These are phyloP conservation scores for Colletotrichum tropicicola DNA, from an alignment of 2,329 filamentous ascomycete species.

Conservation along the genomic window DNA sequence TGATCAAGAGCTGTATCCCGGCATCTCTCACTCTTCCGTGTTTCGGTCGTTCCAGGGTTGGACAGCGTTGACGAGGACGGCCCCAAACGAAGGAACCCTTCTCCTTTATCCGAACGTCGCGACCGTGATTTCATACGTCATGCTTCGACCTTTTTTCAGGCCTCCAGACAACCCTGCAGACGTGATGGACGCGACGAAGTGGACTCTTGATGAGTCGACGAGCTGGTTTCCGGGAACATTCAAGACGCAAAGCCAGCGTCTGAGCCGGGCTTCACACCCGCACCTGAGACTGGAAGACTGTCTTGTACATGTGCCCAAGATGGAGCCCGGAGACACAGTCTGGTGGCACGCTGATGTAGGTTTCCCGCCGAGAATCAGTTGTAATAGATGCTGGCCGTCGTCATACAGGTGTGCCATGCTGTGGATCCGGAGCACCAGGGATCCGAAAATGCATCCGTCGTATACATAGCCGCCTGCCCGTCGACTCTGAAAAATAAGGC, in stretches of 20 bases:
- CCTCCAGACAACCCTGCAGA: constrained; percentile 40
- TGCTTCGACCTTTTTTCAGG: constrained; percentile 52
- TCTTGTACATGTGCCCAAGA: constrained; percentile 46
- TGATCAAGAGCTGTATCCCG: constrained; percentile 44
- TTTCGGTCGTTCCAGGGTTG: constrained; percentile 53
- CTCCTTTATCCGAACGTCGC: constrained; percentile 49
- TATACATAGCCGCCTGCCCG: constrained; percentile 46
- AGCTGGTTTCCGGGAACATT: constrained; percentile 49
- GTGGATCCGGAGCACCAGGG: constrained; percentile 49
- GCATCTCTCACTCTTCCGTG: constrained; percentile 45
- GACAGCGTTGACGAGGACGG: constrained; percentile 50
- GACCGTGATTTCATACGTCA: constrained; percentile 46
- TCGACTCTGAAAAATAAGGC: constrained; percentile 38
- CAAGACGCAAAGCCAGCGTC: constrained; percentile 42
- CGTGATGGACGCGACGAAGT: constrained; percentile 45
- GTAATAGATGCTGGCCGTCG: background rate
- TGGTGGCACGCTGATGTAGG: constrained; percentile 52
- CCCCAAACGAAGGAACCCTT: constrained; percentile 44
- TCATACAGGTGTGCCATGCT: constrained; percentile 44
- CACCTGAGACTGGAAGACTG: constrained; percentile 47
- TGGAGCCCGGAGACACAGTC: constrained; percentile 49
- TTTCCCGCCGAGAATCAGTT: background rate
- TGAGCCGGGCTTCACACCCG: constrained; percentile 46
- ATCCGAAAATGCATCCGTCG: constrained; percentile 41
- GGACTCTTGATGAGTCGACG: constrained; percentile 42